A percentile compares a stretch with the other conserved stretches of the same genome.
Evolutionary conservation across 164 flowering plant species (phyloP).

Genomic region (Chimonanthus salicifolius): DNA sequence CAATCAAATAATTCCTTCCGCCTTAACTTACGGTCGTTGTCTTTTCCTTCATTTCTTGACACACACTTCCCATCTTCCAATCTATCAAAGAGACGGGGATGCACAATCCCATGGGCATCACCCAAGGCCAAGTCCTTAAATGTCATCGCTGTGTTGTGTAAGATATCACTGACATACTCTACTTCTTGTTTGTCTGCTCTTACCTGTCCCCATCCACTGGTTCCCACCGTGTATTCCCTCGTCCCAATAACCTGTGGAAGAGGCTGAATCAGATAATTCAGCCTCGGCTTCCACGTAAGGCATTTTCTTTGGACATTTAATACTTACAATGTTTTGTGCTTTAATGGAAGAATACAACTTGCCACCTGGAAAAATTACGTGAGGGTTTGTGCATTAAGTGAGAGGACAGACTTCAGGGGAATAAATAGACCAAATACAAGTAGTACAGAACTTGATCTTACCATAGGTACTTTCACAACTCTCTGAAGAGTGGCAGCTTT

Average conservation of each 20-base stretch:
- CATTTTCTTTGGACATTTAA: constrained; percentile 24
- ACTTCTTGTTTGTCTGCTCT: constrained; percentile 44
- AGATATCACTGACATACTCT: constrained; percentile 53
- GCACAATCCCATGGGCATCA: constrained; percentile 37
- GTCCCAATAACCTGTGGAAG: constrained; percentile 37
- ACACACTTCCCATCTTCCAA: constrained; percentile 44
- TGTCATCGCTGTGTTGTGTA: constrained; percentile 43
- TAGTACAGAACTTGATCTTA: constrained; percentile 15
- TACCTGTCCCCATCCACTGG: constrained; percentile 1
- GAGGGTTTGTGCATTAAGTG: not conserved
- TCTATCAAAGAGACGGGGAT: constrained; percentile 55
- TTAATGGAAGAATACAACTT: constrained; percentile 39
- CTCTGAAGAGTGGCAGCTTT: constrained; percentile 69
- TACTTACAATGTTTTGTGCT: constrained; percentile 34
- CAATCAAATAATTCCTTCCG: constrained; percentile 63
- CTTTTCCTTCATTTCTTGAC: constrained; percentile 9
- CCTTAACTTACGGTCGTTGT: constrained; percentile 14
- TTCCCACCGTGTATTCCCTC: constrained; percentile 11
- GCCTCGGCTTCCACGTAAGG: constrained; percentile 34
- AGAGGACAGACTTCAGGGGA: not conserved
- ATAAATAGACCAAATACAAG: not conserved
- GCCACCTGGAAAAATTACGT: constrained; percentile 37
- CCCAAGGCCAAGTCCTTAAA: constrained; percentile 56
- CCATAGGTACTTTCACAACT: constrained; percentile 48
- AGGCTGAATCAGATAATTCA: constrained; percentile 80